Conservation (phyloP, 805 yeast species). For the Candida yuanshanica region DNA sequence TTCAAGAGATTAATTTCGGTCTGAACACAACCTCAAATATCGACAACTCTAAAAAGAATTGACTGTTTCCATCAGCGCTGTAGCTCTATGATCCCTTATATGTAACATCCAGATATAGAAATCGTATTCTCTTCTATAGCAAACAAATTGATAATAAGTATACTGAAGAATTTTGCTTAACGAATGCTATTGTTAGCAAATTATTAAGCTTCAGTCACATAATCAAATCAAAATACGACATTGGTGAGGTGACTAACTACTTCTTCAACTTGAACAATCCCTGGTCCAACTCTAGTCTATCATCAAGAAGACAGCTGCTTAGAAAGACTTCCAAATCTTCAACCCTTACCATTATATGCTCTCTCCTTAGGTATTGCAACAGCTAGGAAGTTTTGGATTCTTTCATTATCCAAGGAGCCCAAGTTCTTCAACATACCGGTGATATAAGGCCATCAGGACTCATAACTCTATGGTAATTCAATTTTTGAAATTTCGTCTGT, state of each 20-base stretch:
- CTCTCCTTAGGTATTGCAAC: slow-evolving; percentile 50
- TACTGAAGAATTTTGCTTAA: too few species aligned
- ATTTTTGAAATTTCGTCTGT: slow-evolving; percentile 4
- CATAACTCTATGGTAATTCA: not conserved
- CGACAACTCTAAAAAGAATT: too few species aligned
- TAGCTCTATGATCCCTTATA: too few species aligned
- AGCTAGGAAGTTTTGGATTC: slow-evolving; percentile 48
- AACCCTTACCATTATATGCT: slow-evolving; percentile 1
- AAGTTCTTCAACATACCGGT: slow-evolving; percentile 53
- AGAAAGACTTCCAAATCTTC: slow-evolving; percentile 5
- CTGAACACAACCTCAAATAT: too few species aligned
- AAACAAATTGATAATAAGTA: too few species aligned
- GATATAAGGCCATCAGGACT: slow-evolving; percentile 41
- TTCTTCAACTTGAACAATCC: slow-evolving; percentile 7
- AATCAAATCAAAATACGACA: too few species aligned
- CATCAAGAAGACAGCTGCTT: slow-evolving; percentile 3
- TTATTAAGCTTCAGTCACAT: too few species aligned
- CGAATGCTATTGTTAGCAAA: too few species aligned
- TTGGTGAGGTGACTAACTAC: too few species aligned
- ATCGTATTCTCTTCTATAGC: too few species aligned
- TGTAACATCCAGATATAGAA: too few species aligned
- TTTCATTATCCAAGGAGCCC: slow-evolving; percentile 41
- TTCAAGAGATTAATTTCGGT: slow-evolving; percentile 2
- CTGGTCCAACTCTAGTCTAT: slow-evolving; percentile 1
- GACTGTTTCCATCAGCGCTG: too few species aligned